These are phyloP conservation scores for Cymodocea nodosa DNA, from an alignment of 116 monocot species.

Conservation along the genomic window DNA sequence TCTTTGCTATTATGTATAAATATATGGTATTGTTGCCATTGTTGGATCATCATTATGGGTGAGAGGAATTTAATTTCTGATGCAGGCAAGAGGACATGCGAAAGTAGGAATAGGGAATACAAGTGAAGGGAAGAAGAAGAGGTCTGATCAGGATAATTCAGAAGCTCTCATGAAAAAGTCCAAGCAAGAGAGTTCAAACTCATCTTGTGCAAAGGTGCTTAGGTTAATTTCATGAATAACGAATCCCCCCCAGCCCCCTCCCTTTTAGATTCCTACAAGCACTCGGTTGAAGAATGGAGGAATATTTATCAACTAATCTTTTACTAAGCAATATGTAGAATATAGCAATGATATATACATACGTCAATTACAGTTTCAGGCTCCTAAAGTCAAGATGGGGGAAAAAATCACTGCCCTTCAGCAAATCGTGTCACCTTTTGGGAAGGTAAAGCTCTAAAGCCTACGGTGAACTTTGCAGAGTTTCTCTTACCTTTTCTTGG, in stretches of 20 bases:
- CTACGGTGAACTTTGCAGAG: neutral
- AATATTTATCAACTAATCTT: neutral
- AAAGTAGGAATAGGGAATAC: slow-evolving; percentile 28
- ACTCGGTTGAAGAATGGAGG: neutral
- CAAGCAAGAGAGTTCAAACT: slow-evolving; percentile 42
- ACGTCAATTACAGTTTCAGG: slow-evolving; percentile 34
- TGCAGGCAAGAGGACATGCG: slow-evolving; percentile 40
- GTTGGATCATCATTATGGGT: neutral
- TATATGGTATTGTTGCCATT: neutral
- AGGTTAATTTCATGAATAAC: no score
- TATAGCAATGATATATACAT: neutral
- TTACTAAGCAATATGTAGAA: neutral
- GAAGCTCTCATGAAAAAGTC: slow-evolving; percentile 50
- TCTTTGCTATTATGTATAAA: no score
- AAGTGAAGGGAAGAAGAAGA: slow-evolving; percentile 73
- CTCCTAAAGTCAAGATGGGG: slow-evolving; percentile 65
- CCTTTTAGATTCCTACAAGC: no score
- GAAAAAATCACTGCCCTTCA: slow-evolving; percentile 84
- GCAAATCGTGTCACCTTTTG: slow-evolving; percentile 94
- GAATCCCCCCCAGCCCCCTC: no score
- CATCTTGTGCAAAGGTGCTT: slow-evolving; percentile 31
- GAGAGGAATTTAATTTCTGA: neutral
- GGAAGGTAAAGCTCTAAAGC: slow-evolving; percentile 41
- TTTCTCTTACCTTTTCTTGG: no score
- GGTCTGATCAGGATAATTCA: slow-evolving; percentile 38